Percentiles rank a stretch among this genome's conserved stretches.
phyloP scores from a whole-genome alignment of 2,329 filamentous ascomycete genomes.

The Fusarium siculi region DNA sequence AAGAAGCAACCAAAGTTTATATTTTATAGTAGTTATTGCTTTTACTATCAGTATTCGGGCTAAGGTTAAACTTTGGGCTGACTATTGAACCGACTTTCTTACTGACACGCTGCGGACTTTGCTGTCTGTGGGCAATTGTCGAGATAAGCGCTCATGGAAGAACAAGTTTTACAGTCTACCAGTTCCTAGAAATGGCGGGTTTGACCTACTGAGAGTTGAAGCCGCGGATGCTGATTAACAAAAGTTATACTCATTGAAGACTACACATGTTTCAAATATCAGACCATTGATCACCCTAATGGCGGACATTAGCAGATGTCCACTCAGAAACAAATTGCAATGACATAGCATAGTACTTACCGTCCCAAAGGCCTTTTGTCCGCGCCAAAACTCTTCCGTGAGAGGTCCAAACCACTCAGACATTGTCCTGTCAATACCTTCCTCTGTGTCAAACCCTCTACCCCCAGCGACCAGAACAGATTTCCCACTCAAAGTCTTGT shows the following conservation, averaged over 20 bases:
- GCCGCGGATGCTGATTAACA: accelerated
- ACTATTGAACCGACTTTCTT: no score
- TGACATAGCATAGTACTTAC: background rate
- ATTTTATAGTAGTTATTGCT: no score
- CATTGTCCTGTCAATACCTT: background rate
- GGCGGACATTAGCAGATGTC: accelerated
- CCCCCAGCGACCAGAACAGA: background rate
- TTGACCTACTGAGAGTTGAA: accelerated
- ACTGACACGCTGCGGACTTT: no score
- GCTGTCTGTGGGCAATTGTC: no score
- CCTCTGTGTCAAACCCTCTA: background rate
- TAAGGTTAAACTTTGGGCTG: no score
- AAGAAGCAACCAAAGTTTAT: no score
- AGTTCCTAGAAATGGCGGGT: background rate
- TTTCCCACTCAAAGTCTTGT: background rate
- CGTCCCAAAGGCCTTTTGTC: background rate
- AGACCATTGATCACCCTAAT: background rate
- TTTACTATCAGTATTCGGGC: no score
- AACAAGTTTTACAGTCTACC: no score
- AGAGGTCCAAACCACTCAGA: background rate
- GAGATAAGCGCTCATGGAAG: no score
- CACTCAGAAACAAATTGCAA: accelerated
- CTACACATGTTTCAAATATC: accelerated
- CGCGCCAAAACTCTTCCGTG: background rate
- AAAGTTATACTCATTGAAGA: background rate